Evolutionary conservation across 192 early-diverging fungal genomes (phyloP), one percentile per base, ranked within the genome.

Genomic region (Mortierella antarctica): DNA sequence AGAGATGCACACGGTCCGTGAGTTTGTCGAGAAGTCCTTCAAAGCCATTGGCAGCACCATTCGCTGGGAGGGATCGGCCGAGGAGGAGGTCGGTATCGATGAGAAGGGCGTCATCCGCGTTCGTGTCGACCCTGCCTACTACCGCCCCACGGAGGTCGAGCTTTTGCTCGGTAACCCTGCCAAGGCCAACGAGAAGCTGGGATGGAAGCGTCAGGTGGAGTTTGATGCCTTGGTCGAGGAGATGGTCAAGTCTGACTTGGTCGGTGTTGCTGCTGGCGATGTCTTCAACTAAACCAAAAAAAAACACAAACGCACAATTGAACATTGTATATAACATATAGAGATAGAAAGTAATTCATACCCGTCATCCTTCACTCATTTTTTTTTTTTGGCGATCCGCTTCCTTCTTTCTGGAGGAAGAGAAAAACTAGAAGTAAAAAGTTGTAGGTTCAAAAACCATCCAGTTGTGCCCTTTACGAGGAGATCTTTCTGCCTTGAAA

Each of bases 101-200:
- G 83, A 83, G 7, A 49, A 70, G 9, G 86, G 86, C 13, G 75
- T 67, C 41, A 71, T 90, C 23, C 83, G 90, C 64, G 86, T 90
- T 41, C 86, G 88, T 41, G 85, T 89, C 58, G 90, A 93, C 73
- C 84, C 87, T 18, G 87, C 88, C 67, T 93, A 93, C 81, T 93
- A 91, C 87, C 90, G 92, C 66, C 92, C 92, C 49, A 88, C 92
- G 42, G 92, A 93, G 79, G 92, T 93, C 46, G 92, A 93, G 62
- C 53, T 92, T 10, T 82, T 93, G 50, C 81, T 92, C 53, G 92
- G 92, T 61, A 86, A 92, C 74, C 90, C 92, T 57, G 68, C 88
- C 17, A 93, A 93, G 83, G 90, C 92, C 13, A 84, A 89, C 59
- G 84, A 84, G 62, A 76, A 82, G 18, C 74, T 93, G 48, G 85